Evolutionary conservation across 83 land plant species (phyloP), one percentile per base, ranked within the genome.

Genomic region (Isoetes engelmannii): DNA sequence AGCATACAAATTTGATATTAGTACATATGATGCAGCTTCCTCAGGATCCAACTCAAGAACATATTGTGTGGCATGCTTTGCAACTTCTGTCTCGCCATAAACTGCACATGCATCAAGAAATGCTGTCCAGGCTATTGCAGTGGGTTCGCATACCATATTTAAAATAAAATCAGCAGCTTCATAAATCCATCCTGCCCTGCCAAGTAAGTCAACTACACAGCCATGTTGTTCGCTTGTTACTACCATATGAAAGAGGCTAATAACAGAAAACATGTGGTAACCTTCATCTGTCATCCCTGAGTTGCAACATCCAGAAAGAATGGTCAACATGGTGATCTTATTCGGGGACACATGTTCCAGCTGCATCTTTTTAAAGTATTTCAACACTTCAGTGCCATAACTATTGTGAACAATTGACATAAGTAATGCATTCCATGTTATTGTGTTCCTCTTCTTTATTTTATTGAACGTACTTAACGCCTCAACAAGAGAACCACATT

Each of bases 1-100:
- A 19, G 63, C 17, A 60, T 60, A 60, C 63, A 60, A n/a, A 20
- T 21, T 60, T 10, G 63, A 60, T 8, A 60, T 8, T 15, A 19
- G 13, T 8, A 60, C 63, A 60, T 60, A 60, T n/a, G 63, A 10
- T 15, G 63, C 63, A 60, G 63, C 28, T 15, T 60, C 20, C n/a
- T 60, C 63, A 13, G 63, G 63, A 60, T 13, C 63, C 20, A 60
- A 21, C 17, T 60, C 63, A 60, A 60, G 28, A 15, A 21, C 63
- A n/a, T 60, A n/a, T 21, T 60, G 19, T 8, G 20, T 8, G 10
- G 20, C 63, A 15, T 8, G 28, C 2, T 21, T 60, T 13, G 19
- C 63, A 21, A 8, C 19, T 20, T 60, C 21, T 21, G 20, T 15
- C 19, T 60, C 28, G 12, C 63, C 63, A 15, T 60, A 3, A 15